These are phyloP conservation scores for Ogataea nakhonphanomensis DNA, from an alignment of 805 yeast species.

Conservation along the genomic window DNA sequence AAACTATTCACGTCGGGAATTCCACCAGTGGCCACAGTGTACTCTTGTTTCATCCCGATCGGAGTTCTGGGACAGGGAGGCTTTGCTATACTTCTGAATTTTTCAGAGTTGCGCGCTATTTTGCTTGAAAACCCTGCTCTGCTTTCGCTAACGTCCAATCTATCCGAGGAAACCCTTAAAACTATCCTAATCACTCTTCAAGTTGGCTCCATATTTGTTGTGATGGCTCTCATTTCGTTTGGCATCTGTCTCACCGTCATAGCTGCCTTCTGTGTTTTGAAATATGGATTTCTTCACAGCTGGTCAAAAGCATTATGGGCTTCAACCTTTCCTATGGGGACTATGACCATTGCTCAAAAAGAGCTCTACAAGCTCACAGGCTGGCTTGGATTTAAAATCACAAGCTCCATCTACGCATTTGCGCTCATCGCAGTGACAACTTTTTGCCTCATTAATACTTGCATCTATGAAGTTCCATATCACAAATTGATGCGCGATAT, in stretches of 20 bases:
- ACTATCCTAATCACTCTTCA: slow-evolving; percentile 1
- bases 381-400: slow-evolving; percentile 55
- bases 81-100: slow-evolving; percentile 49
- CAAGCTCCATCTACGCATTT: slow-evolving; percentile 59
- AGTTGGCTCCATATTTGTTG: slow-evolving; percentile 18
- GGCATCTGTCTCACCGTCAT: slow-evolving; percentile 40
- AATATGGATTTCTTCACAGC: slow-evolving; percentile 30
- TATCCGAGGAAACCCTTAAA: too few species aligned
- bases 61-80: slow-evolving; percentile 89
- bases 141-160: too few species aligned
- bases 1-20: slow-evolving; percentile 55
- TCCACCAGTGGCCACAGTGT: slow-evolving; percentile 52
- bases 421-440: slow-evolving; percentile 45
- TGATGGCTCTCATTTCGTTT: slow-evolving; percentile 31
- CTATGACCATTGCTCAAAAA: slow-evolving; percentile 61
- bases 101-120: slow-evolving; percentile 11
- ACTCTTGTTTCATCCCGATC: slow-evolving; percentile 71
- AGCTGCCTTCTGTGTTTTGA: slow-evolving; percentile 35
- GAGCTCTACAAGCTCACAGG: slow-evolving; percentile 49
- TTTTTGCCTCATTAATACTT: slow-evolving; percentile 38
- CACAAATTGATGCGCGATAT: slow-evolving; percentile 1
- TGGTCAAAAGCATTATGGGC: slow-evolving; percentile 72
- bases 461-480: slow-evolving; percentile 32
- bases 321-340: slow-evolving; percentile 87
- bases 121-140: too few species aligned